phyloP scores from a whole-genome alignment of 352 stramenopile species.

The Pythium sukuiense region DNA sequence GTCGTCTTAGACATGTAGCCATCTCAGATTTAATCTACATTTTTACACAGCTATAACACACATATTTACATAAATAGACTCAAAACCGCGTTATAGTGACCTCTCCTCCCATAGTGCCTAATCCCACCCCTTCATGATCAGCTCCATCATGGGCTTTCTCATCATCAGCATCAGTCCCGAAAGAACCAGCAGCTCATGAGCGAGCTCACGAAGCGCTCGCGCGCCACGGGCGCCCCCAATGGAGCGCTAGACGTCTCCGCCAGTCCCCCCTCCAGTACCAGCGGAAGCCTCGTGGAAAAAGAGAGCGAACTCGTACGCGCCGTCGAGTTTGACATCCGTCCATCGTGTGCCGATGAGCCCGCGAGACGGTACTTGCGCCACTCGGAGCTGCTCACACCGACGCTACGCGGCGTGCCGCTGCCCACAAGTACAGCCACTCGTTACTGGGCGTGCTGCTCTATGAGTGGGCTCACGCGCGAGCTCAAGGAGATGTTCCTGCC shows the following conservation, averaged over 20 bases:
- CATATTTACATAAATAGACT: background rate
- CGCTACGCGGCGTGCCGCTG: constrained; percentile 12
- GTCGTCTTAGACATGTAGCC: too few species aligned
- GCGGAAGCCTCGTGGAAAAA: background rate
- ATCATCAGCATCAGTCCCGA: background rate
- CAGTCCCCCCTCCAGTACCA: background rate
- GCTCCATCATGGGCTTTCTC: background rate
- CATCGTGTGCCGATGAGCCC: constrained; percentile 50
- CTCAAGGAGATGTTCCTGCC: constrained; percentile 88
- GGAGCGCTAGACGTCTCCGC: constrained; percentile 9
- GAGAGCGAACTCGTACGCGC: constrained; percentile 34
- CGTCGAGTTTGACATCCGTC: constrained; percentile 59
- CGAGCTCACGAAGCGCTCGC: constrained; percentile 62
- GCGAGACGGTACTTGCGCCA: constrained; percentile 47
- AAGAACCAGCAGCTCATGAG: constrained; percentile 19
- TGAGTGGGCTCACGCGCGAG: constrained; percentile 45
- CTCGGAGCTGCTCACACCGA: constrained; percentile 23
- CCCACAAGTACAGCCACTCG: constrained; percentile 21
- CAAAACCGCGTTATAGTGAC: background rate
- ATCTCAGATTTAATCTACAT: too few species aligned
- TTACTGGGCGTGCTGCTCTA: constrained; percentile 32
- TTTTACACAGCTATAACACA: too few species aligned
- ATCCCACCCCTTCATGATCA: constrained; percentile 1
- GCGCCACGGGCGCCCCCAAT: constrained; percentile 14
- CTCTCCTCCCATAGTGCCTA: background rate